Evolutionary conservation across 140 eudicot species (phyloP).

Genomic region (Erigeron philadelphicus): DNA sequence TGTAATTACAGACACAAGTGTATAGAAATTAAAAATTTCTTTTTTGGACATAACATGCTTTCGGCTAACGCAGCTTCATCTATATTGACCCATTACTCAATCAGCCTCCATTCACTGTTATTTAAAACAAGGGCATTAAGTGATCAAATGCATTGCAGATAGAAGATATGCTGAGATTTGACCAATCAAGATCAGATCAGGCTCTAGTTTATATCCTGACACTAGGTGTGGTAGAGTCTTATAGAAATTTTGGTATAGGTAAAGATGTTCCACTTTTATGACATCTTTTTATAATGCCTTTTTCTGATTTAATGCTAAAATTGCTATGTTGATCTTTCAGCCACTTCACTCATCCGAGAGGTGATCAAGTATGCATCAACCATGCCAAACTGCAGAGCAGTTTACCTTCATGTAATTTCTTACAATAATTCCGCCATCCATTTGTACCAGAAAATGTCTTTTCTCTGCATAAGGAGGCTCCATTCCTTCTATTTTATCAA

Average conservation of each 20-base stretch:
- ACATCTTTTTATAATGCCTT: background rate
- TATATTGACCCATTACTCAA: too few species aligned
- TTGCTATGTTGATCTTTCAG: slow-evolving; percentile 46
- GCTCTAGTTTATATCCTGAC: slow-evolving; percentile 74
- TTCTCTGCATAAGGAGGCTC: slow-evolving; percentile 66
- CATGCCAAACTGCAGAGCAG: slow-evolving; percentile 68
- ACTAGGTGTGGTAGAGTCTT: slow-evolving; percentile 76
- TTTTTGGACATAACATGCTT: too few species aligned
- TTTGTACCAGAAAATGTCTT: slow-evolving; percentile 88
- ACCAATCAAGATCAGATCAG: slow-evolving; percentile 59
- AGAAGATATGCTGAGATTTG: slow-evolving; percentile 70
- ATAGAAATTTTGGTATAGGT: slow-evolving; percentile 81
- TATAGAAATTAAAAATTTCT: too few species aligned
- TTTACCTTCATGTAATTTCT: slow-evolving; percentile 86
- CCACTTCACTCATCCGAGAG: slow-evolving; percentile 70
- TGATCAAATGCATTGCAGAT: slow-evolving; percentile 40
- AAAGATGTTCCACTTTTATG: slow-evolving; percentile 9
- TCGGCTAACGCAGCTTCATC: too few species aligned
- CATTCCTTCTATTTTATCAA: slow-evolving; percentile 57
- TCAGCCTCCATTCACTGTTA: background rate
- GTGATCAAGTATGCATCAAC: slow-evolving; percentile 66
- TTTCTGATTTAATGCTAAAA: background rate
- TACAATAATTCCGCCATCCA: slow-evolving; percentile 82
- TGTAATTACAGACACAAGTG: too few species aligned
- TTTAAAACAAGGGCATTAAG: slow-evolving; percentile 14